Base-by-base conservation (phyloP, 1,284 basidiomycete species). In the Irpex sp. region DNA sequence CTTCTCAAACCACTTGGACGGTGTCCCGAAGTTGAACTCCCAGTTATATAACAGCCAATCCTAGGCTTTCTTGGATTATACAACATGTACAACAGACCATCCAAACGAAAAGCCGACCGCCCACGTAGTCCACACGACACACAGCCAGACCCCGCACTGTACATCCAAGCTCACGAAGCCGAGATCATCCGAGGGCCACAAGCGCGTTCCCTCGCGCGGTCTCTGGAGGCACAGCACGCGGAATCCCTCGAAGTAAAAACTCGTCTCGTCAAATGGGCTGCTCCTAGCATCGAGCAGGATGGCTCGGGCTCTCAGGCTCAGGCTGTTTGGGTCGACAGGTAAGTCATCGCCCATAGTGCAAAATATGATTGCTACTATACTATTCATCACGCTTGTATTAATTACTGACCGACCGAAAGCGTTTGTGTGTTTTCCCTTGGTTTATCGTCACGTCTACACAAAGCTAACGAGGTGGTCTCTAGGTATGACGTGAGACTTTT, bases 401-500 rank as follows among this genome's bases (percentile, higher is more conserved):
- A 36, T 53, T 31, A 15, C 19, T 37, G 4, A 36, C 36, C 33
- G 7, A 26, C 53, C 33, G 11, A 31, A 55, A 55, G 53, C 9
- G 53, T 55, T 55, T 55, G 53, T 55, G 53, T 55, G 19, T 50
- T 33, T 33, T 47, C 19, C 26, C 15, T 9, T 60, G n/a, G 9
- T 31, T 36, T 31, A 31, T n/a, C 5, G 33, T 21, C 2, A 19
- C 2, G 9, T 35, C 7, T 8, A 26, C 11, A 8, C 26, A 31
- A 15, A 55, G 19, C 53, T 55, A 17, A 55, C 9, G 53, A 33
- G 8, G n/a, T 11, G 26, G 3, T 62, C 60, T 60, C 63, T 76
- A 95, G 93, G 77, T 92, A 92, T 73, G 92, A 95, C 70, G 87
- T 86, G 3, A 84, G 92, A 5, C 84, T 94, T 17, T 77, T 95